phyloP scores from a whole-genome alignment of 2,329 filamentous ascomycete genomes.

The Helotiales sp. region DNA sequence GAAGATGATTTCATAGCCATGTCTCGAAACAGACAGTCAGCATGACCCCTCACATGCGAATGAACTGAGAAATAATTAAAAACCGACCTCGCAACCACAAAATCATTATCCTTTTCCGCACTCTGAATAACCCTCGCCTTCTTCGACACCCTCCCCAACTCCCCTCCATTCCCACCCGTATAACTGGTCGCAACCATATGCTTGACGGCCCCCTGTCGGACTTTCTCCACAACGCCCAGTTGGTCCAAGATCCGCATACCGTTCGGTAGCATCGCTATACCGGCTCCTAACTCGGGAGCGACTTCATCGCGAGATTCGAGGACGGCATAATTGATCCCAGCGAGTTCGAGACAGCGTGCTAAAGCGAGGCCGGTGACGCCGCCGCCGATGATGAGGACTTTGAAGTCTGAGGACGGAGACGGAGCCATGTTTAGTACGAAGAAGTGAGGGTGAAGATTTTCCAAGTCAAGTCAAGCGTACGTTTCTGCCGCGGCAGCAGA shows the following conservation, averaged over 20 bases:
- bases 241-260: constrained; percentile 56
- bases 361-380: constrained; percentile 54
- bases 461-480: too few species aligned
- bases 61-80: not conserved
- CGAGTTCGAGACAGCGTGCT: constrained; percentile 51
- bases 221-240: constrained; percentile 1
- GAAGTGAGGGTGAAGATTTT: too few species aligned
- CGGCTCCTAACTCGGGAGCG: constrained; percentile 53
- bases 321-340: constrained; percentile 54
- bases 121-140: not conserved
- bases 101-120: not conserved
- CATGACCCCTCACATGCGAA: not conserved
- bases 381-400: constrained; percentile 54
- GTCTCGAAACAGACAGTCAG: constrained; percentile 8
- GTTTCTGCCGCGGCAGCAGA: too few species aligned
- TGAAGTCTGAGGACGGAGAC: constrained; percentile 15
- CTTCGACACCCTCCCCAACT: not conserved
- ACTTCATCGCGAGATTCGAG: constrained; percentile 51
- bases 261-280: constrained; percentile 52
- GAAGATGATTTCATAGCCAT: constrained; percentile 13
- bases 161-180: not conserved
- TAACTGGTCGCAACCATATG: not conserved
- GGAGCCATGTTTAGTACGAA: constrained; percentile 1
- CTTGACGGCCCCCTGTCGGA: not conserved
- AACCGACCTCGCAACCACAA: not conserved